Evolutionary conservation across 352 stramenopile species (phyloP).

Genomic region (Phytophthora europaea): DNA sequence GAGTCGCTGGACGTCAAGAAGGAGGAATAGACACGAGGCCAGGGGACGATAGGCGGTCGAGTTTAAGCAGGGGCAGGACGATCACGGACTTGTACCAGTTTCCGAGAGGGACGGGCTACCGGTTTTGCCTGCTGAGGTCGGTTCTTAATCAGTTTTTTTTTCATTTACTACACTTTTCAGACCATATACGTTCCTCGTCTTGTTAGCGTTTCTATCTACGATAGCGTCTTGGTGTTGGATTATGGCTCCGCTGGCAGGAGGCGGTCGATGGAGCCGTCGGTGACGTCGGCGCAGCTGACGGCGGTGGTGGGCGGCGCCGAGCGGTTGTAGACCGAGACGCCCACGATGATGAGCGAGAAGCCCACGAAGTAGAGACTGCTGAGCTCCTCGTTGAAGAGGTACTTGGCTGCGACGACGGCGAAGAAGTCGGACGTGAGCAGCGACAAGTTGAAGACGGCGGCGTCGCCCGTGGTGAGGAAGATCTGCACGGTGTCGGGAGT

Average conservation of each 20-base stretch:
- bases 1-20: conserved; percentile 93
- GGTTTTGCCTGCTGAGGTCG: conserved; percentile 23
- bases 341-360: conserved; percentile 81
- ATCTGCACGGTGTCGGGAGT: conserved; percentile 30
- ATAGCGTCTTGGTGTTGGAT: not conserved
- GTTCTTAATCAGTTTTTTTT: conserved; percentile 34
- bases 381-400: conserved; percentile 86
- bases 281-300: conserved; percentile 37
- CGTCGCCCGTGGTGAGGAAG: conserved; percentile 90
- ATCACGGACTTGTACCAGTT: not conserved
- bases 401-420: conserved; percentile 91
- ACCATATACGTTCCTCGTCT: conserved; percentile 29
- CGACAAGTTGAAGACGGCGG: conserved; percentile 97
- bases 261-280: conserved; percentile 30
- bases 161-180: conserved; percentile 46
- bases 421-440: conserved; percentile 97
- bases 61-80: not conserved
- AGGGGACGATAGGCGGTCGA: not conserved
- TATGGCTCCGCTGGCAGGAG: conserved; percentile 23
- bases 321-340: conserved; percentile 82
- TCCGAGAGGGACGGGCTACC: not conserved
- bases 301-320: conserved; percentile 50
- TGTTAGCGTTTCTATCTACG: conserved; percentile 25
- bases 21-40: conserved; percentile 65
- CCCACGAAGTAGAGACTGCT: conserved; percentile 91